These are phyloP conservation scores for Bruguiera parviflora DNA, from an alignment of 345 rosid genomes.

Conservation along the genomic window DNA sequence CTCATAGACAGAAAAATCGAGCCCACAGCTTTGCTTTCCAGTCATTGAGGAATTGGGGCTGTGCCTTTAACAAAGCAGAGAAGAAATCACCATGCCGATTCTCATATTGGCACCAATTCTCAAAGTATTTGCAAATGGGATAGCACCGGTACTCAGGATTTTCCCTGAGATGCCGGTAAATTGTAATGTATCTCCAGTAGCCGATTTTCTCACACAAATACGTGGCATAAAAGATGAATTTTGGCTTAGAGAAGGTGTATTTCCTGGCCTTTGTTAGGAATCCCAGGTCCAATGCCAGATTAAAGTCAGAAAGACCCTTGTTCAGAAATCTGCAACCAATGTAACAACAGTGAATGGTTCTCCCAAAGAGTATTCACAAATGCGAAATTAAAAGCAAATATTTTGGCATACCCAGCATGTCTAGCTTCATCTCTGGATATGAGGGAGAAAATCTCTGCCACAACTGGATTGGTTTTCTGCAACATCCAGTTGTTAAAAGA, in stretches of 20 bases:
- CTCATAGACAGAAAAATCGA: conserved; percentile 97
- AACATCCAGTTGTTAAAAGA: conserved; percentile 8
- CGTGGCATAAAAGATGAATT: conserved; percentile 96
- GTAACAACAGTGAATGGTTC: not conserved
- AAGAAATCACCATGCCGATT: conserved; percentile 99
- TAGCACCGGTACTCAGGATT: conserved; percentile 91
- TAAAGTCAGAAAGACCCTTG: conserved; percentile 98
- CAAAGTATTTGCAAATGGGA: conserved; percentile 97
- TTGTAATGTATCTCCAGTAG: conserved; percentile 96
- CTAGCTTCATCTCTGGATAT: conserved; percentile 99
- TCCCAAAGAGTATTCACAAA: not conserved
- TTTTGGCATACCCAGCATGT: conserved; percentile 78
- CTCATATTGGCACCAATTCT: conserved; percentile 99
- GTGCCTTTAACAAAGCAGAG: conserved; percentile 95
- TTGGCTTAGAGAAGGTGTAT: conserved; percentile 98
- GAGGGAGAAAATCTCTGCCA: conserved; percentile 96
- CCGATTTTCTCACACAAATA: conserved; percentile 95
- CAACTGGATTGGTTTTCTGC: conserved; percentile 99
- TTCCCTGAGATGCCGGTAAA: conserved; percentile 83
- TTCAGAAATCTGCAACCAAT: conserved; percentile 67
- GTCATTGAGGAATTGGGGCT: conserved; percentile 97
- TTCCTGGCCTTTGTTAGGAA: conserved; percentile 97
- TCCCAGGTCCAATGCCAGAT: conserved; percentile 92
- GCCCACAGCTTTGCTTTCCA: conserved; percentile 99
- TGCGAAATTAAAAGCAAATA: not conserved